Evolutionary conservation across 73 alveolate genomes (phyloP).

Genomic region (Effrenium voratum): DNA sequence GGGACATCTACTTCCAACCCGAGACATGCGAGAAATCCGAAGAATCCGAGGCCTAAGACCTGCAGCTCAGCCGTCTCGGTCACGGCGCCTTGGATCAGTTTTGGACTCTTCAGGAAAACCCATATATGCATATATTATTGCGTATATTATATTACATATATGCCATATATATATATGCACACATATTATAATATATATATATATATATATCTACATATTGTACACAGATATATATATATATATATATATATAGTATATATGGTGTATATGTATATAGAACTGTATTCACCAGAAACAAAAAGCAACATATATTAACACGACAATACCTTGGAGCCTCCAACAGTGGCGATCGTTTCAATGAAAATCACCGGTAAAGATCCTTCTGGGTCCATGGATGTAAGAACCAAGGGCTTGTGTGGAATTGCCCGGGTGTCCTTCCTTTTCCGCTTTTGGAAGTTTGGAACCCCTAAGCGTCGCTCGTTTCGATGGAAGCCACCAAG

Average conservation of each 20-base stretch:
- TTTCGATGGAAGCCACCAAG: too few relatives aligned
- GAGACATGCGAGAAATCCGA: background rate
- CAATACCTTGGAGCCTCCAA: too few relatives aligned
- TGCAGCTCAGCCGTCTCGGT: background rate
- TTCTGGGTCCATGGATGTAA: too few relatives aligned
- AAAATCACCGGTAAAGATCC: too few relatives aligned
- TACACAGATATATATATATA: background rate
- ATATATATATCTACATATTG: background rate
- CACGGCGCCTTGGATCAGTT: background rate
- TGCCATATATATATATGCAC: background rate
- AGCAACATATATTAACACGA: too few relatives aligned
- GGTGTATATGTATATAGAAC: background rate
- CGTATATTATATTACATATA: background rate
- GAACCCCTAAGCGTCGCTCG: too few relatives aligned
- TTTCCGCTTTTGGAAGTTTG: too few relatives aligned
- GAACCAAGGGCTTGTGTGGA: too few relatives aligned
- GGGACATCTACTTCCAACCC: background rate
- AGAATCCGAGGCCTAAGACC: background rate
- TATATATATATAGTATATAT: background rate
- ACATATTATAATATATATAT: background rate
- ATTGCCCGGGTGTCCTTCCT: too few relatives aligned
- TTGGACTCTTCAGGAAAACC: background rate
- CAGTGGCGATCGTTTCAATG: too few relatives aligned
- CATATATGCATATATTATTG: background rate
- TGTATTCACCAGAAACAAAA: too few relatives aligned